Evolutionary conservation across 1,284 basidiomycete species (phyloP), one percentile per base, ranked within the genome.

Genomic region (Coniferiporia weirii): DNA sequence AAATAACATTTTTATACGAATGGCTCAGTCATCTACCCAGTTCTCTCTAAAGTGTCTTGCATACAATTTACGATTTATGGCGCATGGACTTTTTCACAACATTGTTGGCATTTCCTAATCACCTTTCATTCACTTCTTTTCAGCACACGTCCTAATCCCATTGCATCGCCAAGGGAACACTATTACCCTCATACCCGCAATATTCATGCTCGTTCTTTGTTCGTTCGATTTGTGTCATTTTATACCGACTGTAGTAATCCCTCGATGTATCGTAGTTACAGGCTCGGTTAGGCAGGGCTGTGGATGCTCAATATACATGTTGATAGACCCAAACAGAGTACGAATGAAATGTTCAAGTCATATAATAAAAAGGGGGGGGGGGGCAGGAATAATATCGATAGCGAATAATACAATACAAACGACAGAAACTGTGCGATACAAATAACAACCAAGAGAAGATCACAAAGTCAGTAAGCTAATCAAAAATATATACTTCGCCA

Each of bases 61-160:
- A 52, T 57, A 57, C 44, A 40, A 43, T 32, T 27, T 13, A 50
- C 27, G 36, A 35, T 17, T 43, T 32, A 57, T 22, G n/a, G n/a
- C n/a, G n/a, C n/a, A n/a, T n/a, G 15, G 36, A 17, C 40, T 35
- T 34, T 27, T 19, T n/a, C n/a, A 54, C 13, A 36, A 45, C 52
- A 54, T 36, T 36, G 44, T 40, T 20, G 9, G 52, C 36, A 54
- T 40, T 54, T 36, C 44, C 38, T 49, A 49, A 49, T 32, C 47
- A 51, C n/a, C 22, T 51, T 51, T 35, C 35, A 68, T 68, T 66
- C 68, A n/a, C n/a, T n/a, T 67, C 70, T 69, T 71, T 70, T 70
- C 66, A 71, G 69, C 70, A 74, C 80, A 81, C 77, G 79, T 73
- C 79, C 78, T 80, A 79, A 71, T 71, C 27, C 27, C 68, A 67